Percentiles rank a stretch among this genome's conserved stretches.
These are phyloP conservation scores for Didymella keratinophila DNA, from an alignment of 2,329 filamentous ascomycete genomes.

Conservation along the genomic window DNA sequence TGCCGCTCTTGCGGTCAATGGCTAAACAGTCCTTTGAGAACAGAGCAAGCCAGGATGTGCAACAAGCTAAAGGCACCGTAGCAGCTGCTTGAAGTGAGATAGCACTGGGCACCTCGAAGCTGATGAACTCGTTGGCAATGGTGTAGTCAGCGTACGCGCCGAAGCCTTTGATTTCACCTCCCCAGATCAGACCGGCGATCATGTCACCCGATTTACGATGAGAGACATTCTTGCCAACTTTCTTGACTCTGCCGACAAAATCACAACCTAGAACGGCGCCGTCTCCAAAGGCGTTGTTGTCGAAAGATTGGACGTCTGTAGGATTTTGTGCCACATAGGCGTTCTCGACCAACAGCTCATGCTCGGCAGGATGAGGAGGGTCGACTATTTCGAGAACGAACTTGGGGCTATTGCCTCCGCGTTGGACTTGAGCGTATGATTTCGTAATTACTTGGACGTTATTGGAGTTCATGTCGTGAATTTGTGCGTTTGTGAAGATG, in stretches of 20 bases:
- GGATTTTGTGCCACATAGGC: conserved; percentile 32
- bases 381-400: conserved; percentile 19
- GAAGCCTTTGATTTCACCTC: conserved; percentile 35
- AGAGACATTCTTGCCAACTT: conserved; percentile 43
- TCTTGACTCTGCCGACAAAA: conserved; percentile 50
- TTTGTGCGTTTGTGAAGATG: background rate
- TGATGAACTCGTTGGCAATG: conserved; percentile 53
- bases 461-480: too few species aligned
- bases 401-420: conserved; percentile 13
- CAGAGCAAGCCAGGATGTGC: conserved; percentile 53
- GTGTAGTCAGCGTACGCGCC: conserved; percentile 48
- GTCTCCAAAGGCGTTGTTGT: conserved; percentile 45
- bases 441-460: background rate
- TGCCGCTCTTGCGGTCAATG: conserved; percentile 35
- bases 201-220: conserved; percentile 31
- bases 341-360: conserved; percentile 27
- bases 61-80: conserved; percentile 52
- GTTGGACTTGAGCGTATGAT: conserved; percentile 21
- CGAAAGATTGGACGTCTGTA: conserved; percentile 34
- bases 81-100: conserved; percentile 46
- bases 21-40: conserved; percentile 51
- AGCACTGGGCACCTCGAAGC: conserved; percentile 49
- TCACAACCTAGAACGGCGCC: conserved; percentile 48
- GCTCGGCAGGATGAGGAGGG: conserved; percentile 9
- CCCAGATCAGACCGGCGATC: conserved; percentile 46